Conservation (phyloP, 495 filamentous ascomycete genomes). For the Sporormia fimetaria region DNA sequence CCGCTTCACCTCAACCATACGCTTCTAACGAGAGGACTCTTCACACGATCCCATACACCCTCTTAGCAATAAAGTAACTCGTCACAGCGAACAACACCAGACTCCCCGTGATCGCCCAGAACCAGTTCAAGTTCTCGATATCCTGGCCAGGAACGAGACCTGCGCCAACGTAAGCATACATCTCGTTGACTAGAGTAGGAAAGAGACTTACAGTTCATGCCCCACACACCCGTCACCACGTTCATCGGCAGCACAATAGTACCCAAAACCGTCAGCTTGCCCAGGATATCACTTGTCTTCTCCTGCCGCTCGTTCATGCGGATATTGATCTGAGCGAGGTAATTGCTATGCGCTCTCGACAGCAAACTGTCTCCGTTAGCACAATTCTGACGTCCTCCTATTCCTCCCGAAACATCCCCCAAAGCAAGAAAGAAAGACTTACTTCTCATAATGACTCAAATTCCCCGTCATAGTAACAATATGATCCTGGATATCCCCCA, state of each 20-base stretch:
- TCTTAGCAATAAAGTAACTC: constrained; percentile 75
- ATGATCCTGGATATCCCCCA: constrained; percentile 97
- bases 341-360: constrained; percentile 86
- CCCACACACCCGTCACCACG: constrained; percentile 96
- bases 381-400: constrained; percentile 14
- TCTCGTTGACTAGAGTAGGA: neutral
- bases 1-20: too few species aligned
- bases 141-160: constrained; percentile 78
- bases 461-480: constrained; percentile 97
- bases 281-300: constrained; percentile 84
- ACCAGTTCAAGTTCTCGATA: constrained; percentile 50
- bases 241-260: constrained; percentile 98
- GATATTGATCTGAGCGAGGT: constrained; percentile 90
- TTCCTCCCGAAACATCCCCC: neutral
- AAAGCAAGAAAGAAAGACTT: too few species aligned
- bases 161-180: neutral
- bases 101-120: constrained; percentile 61
- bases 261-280: constrained; percentile 88
- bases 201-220: constrained; percentile 57
- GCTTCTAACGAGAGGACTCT: too few species aligned
- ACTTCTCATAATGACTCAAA: constrained; percentile 92
- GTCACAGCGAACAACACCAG: constrained; percentile 65
- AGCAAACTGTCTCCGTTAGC: constrained; percentile 51
- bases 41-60: constrained; percentile 57
- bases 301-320: constrained; percentile 96